Base-by-base conservation (phyloP, 176 grass and related monocot genomes). In the Juncus inflexus region DNA sequence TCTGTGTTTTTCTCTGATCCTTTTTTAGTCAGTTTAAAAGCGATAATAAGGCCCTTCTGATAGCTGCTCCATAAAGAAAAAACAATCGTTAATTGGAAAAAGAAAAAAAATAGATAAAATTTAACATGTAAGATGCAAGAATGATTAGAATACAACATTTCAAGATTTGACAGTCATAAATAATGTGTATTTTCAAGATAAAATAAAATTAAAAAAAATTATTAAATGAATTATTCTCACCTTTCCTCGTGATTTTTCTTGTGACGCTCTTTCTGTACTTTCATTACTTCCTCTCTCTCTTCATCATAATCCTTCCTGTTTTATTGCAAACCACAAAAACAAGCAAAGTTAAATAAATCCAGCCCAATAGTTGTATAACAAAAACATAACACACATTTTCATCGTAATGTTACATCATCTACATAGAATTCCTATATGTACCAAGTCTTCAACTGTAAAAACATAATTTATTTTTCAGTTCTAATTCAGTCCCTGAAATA, bases 251-350 rank as follows among this genome's bases (percentile, higher is more conserved):
- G 58, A 47, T 28, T 36, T 7, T 65, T 83, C 64, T 72, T 87
- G 51, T 64, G 79, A 66, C 55, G 64, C 45, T 67, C 65, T 76
- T 96, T 60, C 79, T 75, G 68, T 56, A 77, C 64, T 75, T 77
- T 68, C 70, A 56, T 62, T 42, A 74, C 64, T 80, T 81, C 51
- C 12, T 64, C 66, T 80, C 80, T 72, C 85, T 99, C 77, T 79
- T 40, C 63, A 84, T 99, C 94, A 76, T 91, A 92, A 67, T 99
- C 89, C 60, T 92, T 92, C 77, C 94, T 99, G 59, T 75, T 79
- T 82, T 11, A 35, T 6, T 60, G 52, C 3, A 35, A 69, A 47
- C 61, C 15, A 11, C 40, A 53, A 60, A 40, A 19, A 55, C 74
- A 40, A 19, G 49, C 74, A 58, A 79, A 72, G n/a, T 43, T 74